A percentile compares a stretch with the other conserved stretches of the same genome.
Conservation (phyloP, 164 flowering plant species). For the Platanus orientalis region DNA sequence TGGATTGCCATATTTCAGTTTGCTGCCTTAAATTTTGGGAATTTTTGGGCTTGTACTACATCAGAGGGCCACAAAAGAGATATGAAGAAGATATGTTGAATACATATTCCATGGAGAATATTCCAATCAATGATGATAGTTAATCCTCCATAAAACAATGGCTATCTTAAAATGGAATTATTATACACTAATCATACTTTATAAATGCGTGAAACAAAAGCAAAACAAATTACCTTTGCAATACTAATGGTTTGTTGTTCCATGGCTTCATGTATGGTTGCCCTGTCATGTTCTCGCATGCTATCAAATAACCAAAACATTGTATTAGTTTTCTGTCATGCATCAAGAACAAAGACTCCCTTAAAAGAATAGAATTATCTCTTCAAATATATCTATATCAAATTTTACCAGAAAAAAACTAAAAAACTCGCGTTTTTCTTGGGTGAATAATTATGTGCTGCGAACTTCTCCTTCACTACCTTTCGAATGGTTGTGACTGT, state of each 20-base stretch:
- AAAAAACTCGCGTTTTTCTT: too few species aligned
- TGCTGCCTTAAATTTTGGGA: too few species aligned
- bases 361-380: neutral
- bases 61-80: neutral
- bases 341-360: neutral
- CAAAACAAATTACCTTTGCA: constrained; percentile 55
- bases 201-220: neutral
- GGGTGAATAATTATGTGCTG: too few species aligned
- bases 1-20: too few species aligned
- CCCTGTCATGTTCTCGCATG: constrained; percentile 97
- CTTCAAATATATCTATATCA: too few species aligned
- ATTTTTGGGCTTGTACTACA: too few species aligned
- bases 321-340: constrained; percentile 2
- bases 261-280: constrained; percentile 95
- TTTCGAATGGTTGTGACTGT: too few species aligned
- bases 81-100: neutral
- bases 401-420: too few species aligned
- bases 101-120: neutral
- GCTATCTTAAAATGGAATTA: neutral
- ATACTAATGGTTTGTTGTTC: constrained; percentile 91
- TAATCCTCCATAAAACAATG: neutral
- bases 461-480: too few species aligned
- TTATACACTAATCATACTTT: neutral
- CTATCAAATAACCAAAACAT: constrained; percentile 30
- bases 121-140: neutral